Base-by-base conservation (phyloP, 345 rosid species). In the Eucalyptus erythrocorys region DNA sequence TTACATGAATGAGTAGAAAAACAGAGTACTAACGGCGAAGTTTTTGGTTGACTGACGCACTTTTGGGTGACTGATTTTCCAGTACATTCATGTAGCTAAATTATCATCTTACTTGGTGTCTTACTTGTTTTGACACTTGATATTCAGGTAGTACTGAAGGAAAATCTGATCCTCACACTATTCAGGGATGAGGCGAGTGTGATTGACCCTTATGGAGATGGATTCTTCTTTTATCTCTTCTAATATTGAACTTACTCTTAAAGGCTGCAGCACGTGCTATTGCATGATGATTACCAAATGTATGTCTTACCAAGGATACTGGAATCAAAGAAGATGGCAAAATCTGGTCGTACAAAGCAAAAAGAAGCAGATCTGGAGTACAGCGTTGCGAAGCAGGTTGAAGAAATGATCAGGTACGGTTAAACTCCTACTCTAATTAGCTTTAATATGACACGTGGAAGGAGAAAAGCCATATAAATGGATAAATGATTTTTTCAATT, bases 321-420 rank as follows among this genome's bases (percentile, higher is more conserved):
- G 89, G 99, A 98, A 90, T 98, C 99, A 34, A 98, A 97, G 94
- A 98, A 94, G 94, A 95, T 98, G 99, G 99, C 99, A 88, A 98
- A 98, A 92, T 95, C 99, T 88, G 99, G 99, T 15, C 97, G 99
- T 71, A 91, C 97, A 57, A 98, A 96, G 91, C 98, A 95, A 92
- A 98, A 95, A 91, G 99, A 98, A 93, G 98, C 98, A 84, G 99
- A 97, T 91, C 90, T 97, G 88, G 99, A 97, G 89, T 98, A 98
- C 92, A 97, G 98, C 90, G 98, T 98, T 91, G 99, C 99, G 85
- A 98, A 98, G 91, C 99, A 98, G 92, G 99, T 98, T 89, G 98
- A 97, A 94, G 97, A 95, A 93, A 98, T 98, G 99, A 94, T 98
- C 92, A 94, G 98, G 98, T 96, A 93, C 87, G 89, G 79, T 68